phyloP scores from a whole-genome alignment of 2,329 filamentous ascomycete genomes.

The Paraphoma sp. region DNA sequence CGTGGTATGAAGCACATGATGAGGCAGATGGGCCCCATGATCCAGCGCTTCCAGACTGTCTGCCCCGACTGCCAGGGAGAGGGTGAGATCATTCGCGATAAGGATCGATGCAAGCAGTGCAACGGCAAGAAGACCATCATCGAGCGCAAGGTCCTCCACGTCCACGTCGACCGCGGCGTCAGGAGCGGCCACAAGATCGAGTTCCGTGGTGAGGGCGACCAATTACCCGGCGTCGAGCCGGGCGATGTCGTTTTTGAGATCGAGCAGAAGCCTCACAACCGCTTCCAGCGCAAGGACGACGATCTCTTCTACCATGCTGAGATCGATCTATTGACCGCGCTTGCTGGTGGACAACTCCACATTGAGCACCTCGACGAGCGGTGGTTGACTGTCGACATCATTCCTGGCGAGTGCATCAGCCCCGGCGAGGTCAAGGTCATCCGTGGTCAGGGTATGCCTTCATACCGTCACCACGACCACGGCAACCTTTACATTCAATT shows the following conservation, averaged over 20 bases:
- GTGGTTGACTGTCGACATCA: conserved; percentile 92
- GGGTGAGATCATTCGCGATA: conserved; percentile 94
- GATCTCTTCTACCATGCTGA: conserved; percentile 95
- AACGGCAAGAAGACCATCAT: conserved; percentile 97
- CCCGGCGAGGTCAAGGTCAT: conserved; percentile 92
- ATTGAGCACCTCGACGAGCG: conserved; percentile 97
- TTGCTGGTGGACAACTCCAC: conserved; percentile 88
- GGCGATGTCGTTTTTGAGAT: conserved; percentile 99
- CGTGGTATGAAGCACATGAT: conserved; percentile 99
- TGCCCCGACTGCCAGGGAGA: conserved; percentile 98
- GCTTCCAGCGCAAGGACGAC: conserved; percentile 95
- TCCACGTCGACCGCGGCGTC: conserved; percentile 95
- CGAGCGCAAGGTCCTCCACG: conserved; percentile 96
- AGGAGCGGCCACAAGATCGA: conserved; percentile 94
- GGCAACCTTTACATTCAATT: conserved; percentile 98
- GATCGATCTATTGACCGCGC: conserved; percentile 92
- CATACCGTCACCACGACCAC: conserved; percentile 89
- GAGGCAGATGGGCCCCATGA: conserved; percentile 99
- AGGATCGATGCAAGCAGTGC: conserved; percentile 97
- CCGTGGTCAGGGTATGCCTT: conserved; percentile 97
- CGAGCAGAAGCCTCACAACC: conserved; percentile 95
- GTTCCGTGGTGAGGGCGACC: conserved; percentile 96
- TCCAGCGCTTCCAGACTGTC: conserved; percentile 98
- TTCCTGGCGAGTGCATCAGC: conserved; percentile 92
- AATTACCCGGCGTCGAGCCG: conserved; percentile 88